Conservation (phyloP, 1,284 basidiomycete species). For the Trametes polyzona region DNA sequence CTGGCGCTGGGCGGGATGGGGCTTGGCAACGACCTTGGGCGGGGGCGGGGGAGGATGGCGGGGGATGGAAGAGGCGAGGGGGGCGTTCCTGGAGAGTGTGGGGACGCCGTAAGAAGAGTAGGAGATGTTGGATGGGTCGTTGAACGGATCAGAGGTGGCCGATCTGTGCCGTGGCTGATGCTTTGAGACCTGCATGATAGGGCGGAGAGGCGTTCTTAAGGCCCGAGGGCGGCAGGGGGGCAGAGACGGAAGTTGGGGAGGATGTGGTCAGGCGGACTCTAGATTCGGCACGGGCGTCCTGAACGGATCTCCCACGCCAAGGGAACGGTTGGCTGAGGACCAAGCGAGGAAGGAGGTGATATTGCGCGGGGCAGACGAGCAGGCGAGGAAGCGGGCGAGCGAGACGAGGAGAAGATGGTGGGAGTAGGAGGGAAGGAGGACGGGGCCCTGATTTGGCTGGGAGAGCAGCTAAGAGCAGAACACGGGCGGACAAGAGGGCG, state of each 20-base stretch:
- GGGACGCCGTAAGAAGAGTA: conserved; percentile 39
- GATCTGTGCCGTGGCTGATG: conserved; percentile 50
- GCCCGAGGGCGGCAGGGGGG: conserved; percentile 19
- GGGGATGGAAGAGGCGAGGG: conserved; percentile 28
- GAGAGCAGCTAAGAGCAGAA: not conserved
- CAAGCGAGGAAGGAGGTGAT: not conserved
- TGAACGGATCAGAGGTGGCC: conserved; percentile 61
- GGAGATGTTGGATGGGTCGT: conserved; percentile 46
- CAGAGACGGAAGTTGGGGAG: conserved; percentile 9
- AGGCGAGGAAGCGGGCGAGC: not conserved
- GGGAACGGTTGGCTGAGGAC: conserved; percentile 7
- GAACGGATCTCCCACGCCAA: conserved; percentile 35
- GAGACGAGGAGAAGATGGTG: conserved; percentile 13
- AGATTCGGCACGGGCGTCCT: conserved; percentile 21
- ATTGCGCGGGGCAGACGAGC: not conserved
- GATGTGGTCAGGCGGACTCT: conserved; percentile 27
- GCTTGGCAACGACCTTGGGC: conserved; percentile 40
- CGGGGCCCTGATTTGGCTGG: not conserved
- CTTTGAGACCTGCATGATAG: conserved; percentile 37
- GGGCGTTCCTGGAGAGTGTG: conserved; percentile 37
- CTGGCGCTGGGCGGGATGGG: conserved; percentile 29
- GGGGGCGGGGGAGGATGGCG: conserved; percentile 45
- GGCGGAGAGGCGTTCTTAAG: conserved; percentile 16
- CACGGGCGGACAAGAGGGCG: no score
- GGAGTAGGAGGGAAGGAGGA: conserved; percentile 8